Evolutionary conservation across 2,329 filamentous ascomycete genomes (phyloP).

Genomic region (Fusarium subtropicale): DNA sequence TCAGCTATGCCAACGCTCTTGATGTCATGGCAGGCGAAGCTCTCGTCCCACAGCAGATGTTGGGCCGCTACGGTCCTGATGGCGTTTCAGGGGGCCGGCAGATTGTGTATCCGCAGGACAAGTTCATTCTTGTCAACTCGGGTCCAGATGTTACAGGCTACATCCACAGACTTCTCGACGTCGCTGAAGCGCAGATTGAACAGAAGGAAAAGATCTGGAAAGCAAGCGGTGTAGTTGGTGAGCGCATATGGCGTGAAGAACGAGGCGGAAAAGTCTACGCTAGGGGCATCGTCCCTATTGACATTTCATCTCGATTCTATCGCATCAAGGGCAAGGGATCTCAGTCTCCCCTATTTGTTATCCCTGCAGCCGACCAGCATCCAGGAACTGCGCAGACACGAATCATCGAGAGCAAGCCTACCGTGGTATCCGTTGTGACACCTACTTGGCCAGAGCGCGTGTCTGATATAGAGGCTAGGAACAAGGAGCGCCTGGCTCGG

Average conservation of each 20-base stretch:
- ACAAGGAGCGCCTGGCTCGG: slow-evolving; percentile 40
- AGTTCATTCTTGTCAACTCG: slow-evolving; percentile 66
- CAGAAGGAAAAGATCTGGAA: slow-evolving; percentile 52
- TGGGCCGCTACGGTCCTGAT: slow-evolving; percentile 64
- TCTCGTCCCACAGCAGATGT: slow-evolving; percentile 62
- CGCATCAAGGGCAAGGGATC: slow-evolving; percentile 59
- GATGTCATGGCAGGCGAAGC: slow-evolving; percentile 64
- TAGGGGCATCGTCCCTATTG: slow-evolving; percentile 61
- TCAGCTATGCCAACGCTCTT: slow-evolving; percentile 62
- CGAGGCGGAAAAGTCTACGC: slow-evolving; percentile 49
- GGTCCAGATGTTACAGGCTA: slow-evolving; percentile 63
- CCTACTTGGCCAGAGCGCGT: slow-evolving; percentile 51
- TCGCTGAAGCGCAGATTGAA: slow-evolving; percentile 56
- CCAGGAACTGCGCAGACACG: slow-evolving; percentile 58
- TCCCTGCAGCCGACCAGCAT: slow-evolving; percentile 62
- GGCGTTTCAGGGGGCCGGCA: slow-evolving; percentile 62
- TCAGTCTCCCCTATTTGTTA: slow-evolving; percentile 62
- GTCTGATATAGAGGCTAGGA: slow-evolving; percentile 48
- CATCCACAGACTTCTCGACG: slow-evolving; percentile 62
- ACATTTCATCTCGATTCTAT: slow-evolving; percentile 65
- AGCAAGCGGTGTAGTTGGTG: slow-evolving; percentile 56
- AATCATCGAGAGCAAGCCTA: slow-evolving; percentile 60
- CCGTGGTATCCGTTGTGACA: slow-evolving; percentile 49
- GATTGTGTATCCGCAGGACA: slow-evolving; percentile 66
- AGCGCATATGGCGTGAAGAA: slow-evolving; percentile 50